phyloP scores from a whole-genome alignment of 208 protist species.

The Acanthamoeba pearcei region DNA sequence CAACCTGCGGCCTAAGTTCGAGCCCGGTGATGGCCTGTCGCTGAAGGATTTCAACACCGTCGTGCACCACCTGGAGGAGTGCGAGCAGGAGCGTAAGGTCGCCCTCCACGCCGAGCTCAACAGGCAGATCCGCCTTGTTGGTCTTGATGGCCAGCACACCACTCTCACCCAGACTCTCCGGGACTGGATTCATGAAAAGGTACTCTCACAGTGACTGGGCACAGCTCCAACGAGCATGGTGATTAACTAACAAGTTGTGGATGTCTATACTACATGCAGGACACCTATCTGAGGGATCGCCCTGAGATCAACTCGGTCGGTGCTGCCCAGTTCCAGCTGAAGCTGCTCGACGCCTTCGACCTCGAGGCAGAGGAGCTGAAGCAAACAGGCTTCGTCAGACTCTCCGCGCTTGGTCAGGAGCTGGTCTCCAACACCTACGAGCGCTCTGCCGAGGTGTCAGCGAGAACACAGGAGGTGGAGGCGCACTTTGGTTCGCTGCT shows the following conservation, averaged over 20 bases:
- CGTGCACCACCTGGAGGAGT: constrained; percentile 36
- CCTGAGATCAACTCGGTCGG: constrained; percentile 52
- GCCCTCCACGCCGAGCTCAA: constrained; percentile 76
- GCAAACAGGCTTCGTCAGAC: not conserved
- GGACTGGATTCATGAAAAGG: constrained; percentile 8
- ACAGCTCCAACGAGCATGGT: too few species aligned
- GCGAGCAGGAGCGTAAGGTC: constrained; percentile 68
- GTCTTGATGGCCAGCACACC: constrained; percentile 69
- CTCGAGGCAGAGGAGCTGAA: constrained; percentile 27
- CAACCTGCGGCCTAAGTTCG: constrained; percentile 74
- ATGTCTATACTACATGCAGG: not conserved
- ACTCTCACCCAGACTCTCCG: not conserved
- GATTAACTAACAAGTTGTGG: not conserved
- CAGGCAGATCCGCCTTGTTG: constrained; percentile 48
- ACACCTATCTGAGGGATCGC: not conserved
- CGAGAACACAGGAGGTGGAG: not conserved
- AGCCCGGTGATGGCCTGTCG: constrained; percentile 48
- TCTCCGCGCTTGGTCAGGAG: not conserved
- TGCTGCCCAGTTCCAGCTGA: constrained; percentile 68
- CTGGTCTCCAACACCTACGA: constrained; percentile 45
- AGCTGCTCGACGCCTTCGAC: constrained; percentile 73
- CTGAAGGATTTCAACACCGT: not conserved
- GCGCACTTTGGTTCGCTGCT: not conserved
- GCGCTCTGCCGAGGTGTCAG: not conserved
- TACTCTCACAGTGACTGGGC: too few species aligned